phyloP scores from a whole-genome alignment of 75 land plant species.

The Sequoia sempervirens region DNA sequence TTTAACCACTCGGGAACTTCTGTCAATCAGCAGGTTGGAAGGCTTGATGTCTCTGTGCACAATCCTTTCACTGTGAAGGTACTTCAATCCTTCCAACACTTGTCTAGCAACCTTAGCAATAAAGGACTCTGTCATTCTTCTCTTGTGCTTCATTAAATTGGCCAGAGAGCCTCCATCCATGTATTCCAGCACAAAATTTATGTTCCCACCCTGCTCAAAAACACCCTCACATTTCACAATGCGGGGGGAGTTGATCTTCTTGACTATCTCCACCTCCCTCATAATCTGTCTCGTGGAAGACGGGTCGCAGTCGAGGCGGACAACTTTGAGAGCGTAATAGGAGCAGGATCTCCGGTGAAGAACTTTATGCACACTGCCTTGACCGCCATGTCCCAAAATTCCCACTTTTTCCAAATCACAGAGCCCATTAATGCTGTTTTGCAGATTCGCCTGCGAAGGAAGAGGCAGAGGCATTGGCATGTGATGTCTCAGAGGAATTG shows the following conservation, averaged over 20 bases:
- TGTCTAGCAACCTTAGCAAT: slow-evolving; percentile 35
- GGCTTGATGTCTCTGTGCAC: slow-evolving; percentile 83
- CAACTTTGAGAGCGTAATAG: not conserved
- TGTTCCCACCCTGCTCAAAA: slow-evolving; percentile 26
- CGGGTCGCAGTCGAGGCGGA: not conserved
- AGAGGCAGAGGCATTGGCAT: not conserved
- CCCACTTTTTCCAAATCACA: not conserved
- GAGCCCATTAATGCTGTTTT: not conserved
- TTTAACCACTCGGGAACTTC: slow-evolving; percentile 34
- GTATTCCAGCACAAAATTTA: slow-evolving; percentile 29
- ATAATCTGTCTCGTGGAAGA: not conserved
- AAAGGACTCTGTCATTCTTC: slow-evolving; percentile 11
- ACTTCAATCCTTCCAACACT: slow-evolving; percentile 40
- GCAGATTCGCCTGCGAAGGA: not conserved
- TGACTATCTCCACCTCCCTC: slow-evolving; percentile 49
- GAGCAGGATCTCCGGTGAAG: not conserved
- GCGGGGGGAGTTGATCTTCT: slow-evolving; percentile 36
- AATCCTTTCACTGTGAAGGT: slow-evolving; percentile 58
- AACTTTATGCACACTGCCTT: not conserved
- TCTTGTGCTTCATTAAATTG: not conserved
- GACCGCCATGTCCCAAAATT: not conserved
- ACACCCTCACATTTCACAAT: slow-evolving; percentile 55
- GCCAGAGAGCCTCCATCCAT: slow-evolving; percentile 14
- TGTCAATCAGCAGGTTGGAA: slow-evolving; percentile 48
- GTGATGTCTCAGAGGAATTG: not conserved